These are phyloP conservation scores for Kwoniella dendrophila DNA, from an alignment of 768 basidiomycete species.

Conservation along the genomic window DNA sequence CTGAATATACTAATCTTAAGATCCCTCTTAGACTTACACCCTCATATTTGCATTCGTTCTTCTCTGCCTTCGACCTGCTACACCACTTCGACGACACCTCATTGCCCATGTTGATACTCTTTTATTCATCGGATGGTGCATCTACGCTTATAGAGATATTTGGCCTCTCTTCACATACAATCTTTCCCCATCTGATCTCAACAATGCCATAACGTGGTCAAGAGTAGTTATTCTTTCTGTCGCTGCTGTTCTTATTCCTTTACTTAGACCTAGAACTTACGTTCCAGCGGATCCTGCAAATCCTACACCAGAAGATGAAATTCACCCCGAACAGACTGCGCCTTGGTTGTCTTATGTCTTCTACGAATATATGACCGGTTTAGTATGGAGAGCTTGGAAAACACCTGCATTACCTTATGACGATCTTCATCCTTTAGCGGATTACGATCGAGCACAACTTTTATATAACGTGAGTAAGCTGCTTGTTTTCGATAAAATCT, in stretches of 20 bases:
- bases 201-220: constrained; percentile 61
- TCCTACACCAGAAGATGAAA: constrained; percentile 34
- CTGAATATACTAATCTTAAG: too few relatives aligned
- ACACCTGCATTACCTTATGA: constrained; percentile 53
- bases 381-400: constrained; percentile 53
- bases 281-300: constrained; percentile 62
- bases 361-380: constrained; percentile 64
- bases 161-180: constrained; percentile 66
- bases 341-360: constrained; percentile 59
- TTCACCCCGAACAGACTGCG: constrained; percentile 62
- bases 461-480: constrained; percentile 46
- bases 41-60: constrained; percentile 60
- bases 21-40: constrained; percentile 58
- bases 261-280: constrained; percentile 65
- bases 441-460: constrained; percentile 56
- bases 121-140: constrained; percentile 60
- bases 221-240: constrained; percentile 61
- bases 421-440: constrained; percentile 60
- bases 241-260: constrained; percentile 62
- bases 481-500: neutral
- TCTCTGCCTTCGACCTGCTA: constrained; percentile 56
- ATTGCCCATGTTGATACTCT: constrained; percentile 62
- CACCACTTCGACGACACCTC: constrained; percentile 56
- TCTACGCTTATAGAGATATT: constrained; percentile 64
- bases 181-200: constrained; percentile 60